Percentiles rank a stretch among this genome's conserved stretches.
These are phyloP conservation scores for Boletus vinaceobasis DNA, from an alignment of 768 basidiomycete genomes.

Conservation along the genomic window DNA sequence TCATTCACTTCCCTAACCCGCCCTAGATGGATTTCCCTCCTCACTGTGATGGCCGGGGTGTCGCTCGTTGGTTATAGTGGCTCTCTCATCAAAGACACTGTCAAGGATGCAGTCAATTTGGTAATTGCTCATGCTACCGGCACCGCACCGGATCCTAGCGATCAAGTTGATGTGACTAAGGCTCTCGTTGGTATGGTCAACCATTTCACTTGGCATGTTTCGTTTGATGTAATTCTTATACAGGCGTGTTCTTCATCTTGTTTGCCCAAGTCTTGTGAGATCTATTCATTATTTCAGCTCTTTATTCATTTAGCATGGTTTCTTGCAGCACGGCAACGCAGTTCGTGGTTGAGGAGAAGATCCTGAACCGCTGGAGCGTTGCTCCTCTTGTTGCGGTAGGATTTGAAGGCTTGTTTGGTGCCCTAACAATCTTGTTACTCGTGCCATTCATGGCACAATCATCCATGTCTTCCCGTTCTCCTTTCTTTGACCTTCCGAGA, in stretches of 20 bases:
- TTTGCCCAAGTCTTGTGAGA: conserved; percentile 93
- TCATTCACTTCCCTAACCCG: neutral
- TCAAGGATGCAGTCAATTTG: conserved; percentile 43
- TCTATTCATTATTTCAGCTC: neutral
- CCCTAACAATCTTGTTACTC: conserved; percentile 70
- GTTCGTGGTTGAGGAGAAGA: conserved; percentile 96
- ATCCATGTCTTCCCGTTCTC: conserved; percentile 56
- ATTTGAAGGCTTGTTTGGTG: conserved; percentile 90
- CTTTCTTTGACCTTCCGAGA: conserved; percentile 84
- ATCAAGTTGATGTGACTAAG: conserved; percentile 61
- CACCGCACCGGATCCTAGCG: conserved; percentile 42
- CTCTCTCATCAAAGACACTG: conserved; percentile 75
- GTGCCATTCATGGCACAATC: conserved; percentile 79
- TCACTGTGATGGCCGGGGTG: conserved; percentile 85
- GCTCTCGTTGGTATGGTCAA: conserved; percentile 62
- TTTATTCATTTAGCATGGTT: neutral
- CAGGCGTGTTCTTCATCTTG: conserved; percentile 86
- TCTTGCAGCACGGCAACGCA: conserved; percentile 75
- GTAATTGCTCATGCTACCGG: conserved; percentile 19
- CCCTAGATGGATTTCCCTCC: conserved; percentile 80
- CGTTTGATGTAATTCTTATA: conserved; percentile 12
- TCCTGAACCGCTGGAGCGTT: conserved; percentile 83
- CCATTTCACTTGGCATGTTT: conserved; percentile 12
- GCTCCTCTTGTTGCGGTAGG: conserved; percentile 92
- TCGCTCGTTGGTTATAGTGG: conserved; percentile 86